These are phyloP conservation scores for Cyathus striatus DNA, from an alignment of 768 basidiomycete genomes.

Conservation along the genomic window DNA sequence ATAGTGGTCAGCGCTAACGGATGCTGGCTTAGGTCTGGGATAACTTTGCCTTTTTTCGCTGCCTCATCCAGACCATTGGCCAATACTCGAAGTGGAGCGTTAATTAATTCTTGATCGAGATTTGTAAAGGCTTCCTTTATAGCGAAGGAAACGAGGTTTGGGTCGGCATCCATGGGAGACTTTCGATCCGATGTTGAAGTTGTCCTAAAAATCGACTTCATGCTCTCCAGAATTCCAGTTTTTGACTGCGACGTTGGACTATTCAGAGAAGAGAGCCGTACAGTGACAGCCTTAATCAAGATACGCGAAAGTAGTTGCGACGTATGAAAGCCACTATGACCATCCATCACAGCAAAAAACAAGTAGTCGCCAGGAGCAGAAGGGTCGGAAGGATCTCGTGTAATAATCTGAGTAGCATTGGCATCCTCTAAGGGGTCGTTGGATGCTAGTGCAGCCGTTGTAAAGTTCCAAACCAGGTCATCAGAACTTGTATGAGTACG, in stretches of 20 bases:
- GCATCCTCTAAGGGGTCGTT: conserved; percentile 95
- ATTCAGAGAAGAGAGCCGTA: conserved; percentile 62
- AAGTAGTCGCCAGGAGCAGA: conserved; percentile 65
- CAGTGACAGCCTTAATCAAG: conserved; percentile 78
- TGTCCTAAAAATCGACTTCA: conserved; percentile 35
- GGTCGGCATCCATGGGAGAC: conserved; percentile 30
- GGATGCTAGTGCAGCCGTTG: conserved; percentile 74
- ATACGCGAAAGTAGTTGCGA: conserved; percentile 78
- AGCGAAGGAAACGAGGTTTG: conserved; percentile 53
- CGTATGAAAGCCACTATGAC: conserved; percentile 82
- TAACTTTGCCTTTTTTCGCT: conserved; percentile 40
- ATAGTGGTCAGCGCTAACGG: conserved; percentile 69
- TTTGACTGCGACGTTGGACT: conserved; percentile 26
- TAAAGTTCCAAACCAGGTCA: conserved; percentile 66
- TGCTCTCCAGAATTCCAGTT: conserved; percentile 24
- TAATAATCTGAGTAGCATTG: conserved; percentile 62
- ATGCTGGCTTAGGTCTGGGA: conserved; percentile 67
- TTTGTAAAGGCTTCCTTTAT: conserved; percentile 74
- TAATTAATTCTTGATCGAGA: conserved; percentile 82
- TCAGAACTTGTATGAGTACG: conserved; percentile 43
- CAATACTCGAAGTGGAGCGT: conserved; percentile 71
- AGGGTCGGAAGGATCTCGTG: conserved; percentile 55
- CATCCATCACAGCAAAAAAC: conserved; percentile 89
- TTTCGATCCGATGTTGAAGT: conserved; percentile 16
- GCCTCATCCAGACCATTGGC: conserved; percentile 50